Evolutionary conservation across 1,139 yeast genomes (phyloP), one percentile per base, ranked within the genome.

Genomic region (Pichia sp.): DNA sequence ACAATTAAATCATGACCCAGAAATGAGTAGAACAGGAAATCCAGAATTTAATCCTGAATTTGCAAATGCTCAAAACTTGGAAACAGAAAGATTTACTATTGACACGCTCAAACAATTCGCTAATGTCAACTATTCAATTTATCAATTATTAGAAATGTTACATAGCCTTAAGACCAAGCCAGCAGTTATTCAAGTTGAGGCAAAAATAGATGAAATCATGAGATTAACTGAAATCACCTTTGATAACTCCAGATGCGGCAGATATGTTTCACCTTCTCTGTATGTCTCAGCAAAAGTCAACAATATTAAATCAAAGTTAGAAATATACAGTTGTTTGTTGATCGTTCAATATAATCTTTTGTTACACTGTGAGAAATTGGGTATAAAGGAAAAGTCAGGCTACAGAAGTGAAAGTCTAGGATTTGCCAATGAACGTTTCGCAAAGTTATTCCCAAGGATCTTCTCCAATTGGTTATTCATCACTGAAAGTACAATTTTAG

Each of bases 21-120:
- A 38, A 20, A 31, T 8, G 17, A 65, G 60, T 53, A 77, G 73
- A 51, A 67, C 73, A 4, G 53, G 53, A 7, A 39, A 54, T 15
- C 65, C 68, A 0, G 49, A 46, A 30, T 63, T 53, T 44, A 55
- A 56, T 11, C 50, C 55, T 3, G 58, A 55, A 7, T 33, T 39
- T 15, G 40, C 54, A 3, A 59, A 57, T 38, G 40, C 51, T 4
- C 24, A 9, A 2, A 46, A 54, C 39, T 24, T 45, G 12, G 52
- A 52, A 10, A 33, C 47, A 12, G 66, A 61, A 32, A 47, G 41
- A 34, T 46, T 54, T 24, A 42, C 52, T 2, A 45, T 51, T 28
- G 47, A 47, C 15, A 53, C 51, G 35, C 44, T 62, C 12, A 38
- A 34, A 14, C 50, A 48, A 11, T 51, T 53, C 38, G 31, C 46